A percentile compares a stretch with the other conserved stretches of the same genome.
Conservation (phyloP, 441 rosid species). For the Euphorbia corollata region DNA sequence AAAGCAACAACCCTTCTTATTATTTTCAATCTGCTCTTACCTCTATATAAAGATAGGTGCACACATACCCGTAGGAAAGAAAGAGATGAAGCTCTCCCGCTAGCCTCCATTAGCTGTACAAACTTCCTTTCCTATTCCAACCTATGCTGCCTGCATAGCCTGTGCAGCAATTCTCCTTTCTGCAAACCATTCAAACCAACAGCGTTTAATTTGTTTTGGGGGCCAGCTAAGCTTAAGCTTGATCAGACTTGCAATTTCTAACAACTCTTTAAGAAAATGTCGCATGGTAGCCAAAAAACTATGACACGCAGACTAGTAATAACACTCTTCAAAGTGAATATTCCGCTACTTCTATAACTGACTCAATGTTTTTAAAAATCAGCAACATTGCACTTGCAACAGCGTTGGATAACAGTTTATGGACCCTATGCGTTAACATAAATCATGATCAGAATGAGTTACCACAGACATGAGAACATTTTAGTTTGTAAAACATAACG, state of each 20-base stretch:
- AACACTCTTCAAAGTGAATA: not conserved
- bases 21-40: conserved; percentile 43
- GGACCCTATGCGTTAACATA: not conserved
- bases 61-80: conserved; percentile 16
- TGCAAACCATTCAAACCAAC: conserved; percentile 40
- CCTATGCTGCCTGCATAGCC: conserved; percentile 43
- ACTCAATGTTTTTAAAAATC: not conserved
- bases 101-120: conserved; percentile 85
- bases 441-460: not conserved
- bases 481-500: not conserved
- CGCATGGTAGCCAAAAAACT: not conserved
- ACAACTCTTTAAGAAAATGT: not conserved
- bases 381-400: not conserved
- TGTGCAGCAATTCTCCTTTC: conserved; percentile 87
- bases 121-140: conserved; percentile 39
- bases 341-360: not conserved
- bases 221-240: not conserved
- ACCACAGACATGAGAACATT: not conserved
- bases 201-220: not conserved
- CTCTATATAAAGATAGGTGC: conserved; percentile 30
- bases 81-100: conserved; percentile 33
- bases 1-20: conserved; percentile 36
- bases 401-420: too few relatives aligned
- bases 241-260: not conserved
- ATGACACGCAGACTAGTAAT: not conserved